Evolutionary conservation across 2,329 filamentous ascomycete genomes (phyloP).

Genomic region (Penicillium brasilianum): DNA sequence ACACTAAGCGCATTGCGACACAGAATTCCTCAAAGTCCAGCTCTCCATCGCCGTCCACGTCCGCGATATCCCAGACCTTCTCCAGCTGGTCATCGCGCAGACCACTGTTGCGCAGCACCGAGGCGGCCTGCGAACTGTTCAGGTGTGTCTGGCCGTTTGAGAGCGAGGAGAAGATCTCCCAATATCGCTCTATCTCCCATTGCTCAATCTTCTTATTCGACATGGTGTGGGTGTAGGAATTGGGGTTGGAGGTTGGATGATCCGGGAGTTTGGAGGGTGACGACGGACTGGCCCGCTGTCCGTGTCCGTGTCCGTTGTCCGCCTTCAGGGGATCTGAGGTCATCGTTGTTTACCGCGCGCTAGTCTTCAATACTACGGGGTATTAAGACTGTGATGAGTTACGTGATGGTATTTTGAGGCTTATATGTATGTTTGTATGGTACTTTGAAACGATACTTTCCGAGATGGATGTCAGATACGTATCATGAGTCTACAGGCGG

Average conservation of each 20-base stretch:
- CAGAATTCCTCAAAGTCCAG: constrained; percentile 99
- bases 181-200: constrained; percentile 77
- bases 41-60: constrained; percentile 96
- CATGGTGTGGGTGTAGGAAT: constrained; percentile 35
- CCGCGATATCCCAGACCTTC: constrained; percentile 93
- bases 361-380: background rate
- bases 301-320: constrained; percentile 32
- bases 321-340: constrained; percentile 35
- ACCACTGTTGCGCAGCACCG: constrained; percentile 74
- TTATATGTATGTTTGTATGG: background rate
- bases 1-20: constrained; percentile 97
- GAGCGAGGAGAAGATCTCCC: constrained; percentile 77
- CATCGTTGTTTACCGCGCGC: constrained; percentile 21
- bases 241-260: constrained; percentile 18
- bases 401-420: background rate
- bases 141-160: constrained; percentile 68
- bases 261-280: constrained; percentile 18
- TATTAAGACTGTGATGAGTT: background rate
- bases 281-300: constrained; percentile 28
- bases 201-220: constrained; percentile 65
- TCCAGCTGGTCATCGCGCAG: constrained; percentile 85
- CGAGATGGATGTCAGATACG: background rate
- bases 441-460: background rate
- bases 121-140: constrained; percentile 71
- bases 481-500: background rate